Conservation (phyloP, 2,329 filamentous ascomycete genomes). For the Byssoonygena ceratinophila region DNA sequence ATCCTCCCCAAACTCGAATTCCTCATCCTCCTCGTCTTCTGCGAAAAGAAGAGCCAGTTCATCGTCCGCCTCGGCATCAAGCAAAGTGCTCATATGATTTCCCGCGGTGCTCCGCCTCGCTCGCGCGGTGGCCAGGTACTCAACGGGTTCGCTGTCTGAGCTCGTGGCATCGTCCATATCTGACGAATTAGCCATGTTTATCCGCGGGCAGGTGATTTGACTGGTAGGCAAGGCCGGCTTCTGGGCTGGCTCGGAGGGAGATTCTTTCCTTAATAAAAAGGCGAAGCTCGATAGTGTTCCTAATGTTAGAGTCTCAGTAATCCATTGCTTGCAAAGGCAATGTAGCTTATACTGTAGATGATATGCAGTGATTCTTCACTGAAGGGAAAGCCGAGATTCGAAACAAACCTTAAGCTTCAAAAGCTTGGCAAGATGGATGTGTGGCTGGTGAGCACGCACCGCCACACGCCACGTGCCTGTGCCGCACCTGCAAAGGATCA, state of each 20-base stretch:
- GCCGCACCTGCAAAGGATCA: neutral
- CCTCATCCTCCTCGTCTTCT: conserved; percentile 57
- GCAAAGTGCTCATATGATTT: conserved; percentile 67
- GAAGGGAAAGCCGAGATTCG: no score
- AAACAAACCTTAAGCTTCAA: no score
- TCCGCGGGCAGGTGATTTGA: no score
- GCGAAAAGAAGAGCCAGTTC: conserved; percentile 64
- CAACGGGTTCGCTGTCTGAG: conserved; percentile 9
- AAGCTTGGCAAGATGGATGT: neutral
- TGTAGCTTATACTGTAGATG: no score
- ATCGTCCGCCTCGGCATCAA: conserved; percentile 61
- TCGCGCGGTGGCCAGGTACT: conserved; percentile 61
- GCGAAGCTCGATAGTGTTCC: no score
- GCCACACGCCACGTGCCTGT: neutral
- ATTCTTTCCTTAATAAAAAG: no score
- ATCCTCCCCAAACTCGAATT: conserved; percentile 25
- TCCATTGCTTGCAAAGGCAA: no score
- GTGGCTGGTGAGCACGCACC: conserved; percentile 7
- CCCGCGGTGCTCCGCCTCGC: conserved; percentile 70
- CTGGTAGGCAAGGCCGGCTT: neutral
- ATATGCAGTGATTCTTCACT: no score
- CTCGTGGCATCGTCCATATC: conserved; percentile 1
- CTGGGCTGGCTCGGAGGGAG: no score
- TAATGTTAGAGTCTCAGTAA: no score
- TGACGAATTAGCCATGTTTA: conserved; percentile 6